phyloP scores from a whole-genome alignment of 129 eudicot genomes.

The Silybum marianum region DNA sequence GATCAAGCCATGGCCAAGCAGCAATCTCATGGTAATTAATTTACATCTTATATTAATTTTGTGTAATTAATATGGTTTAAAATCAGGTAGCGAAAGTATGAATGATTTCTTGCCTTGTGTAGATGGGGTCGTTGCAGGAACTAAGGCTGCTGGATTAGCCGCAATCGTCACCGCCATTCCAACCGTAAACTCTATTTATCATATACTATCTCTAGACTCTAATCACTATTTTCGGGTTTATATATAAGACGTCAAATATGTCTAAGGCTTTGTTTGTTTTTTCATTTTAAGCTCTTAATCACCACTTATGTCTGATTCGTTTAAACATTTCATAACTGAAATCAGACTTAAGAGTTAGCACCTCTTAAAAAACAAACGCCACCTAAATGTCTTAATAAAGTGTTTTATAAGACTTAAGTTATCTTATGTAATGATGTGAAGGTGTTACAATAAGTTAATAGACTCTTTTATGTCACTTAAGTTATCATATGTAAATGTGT shows the following conservation, averaged over 20 bases:
- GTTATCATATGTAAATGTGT: neutral
- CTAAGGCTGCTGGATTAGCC: constrained; percentile 87
- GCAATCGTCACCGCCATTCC: constrained; percentile 83
- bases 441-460: neutral
- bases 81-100: neutral
- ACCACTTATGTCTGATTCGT: too few relatives aligned
- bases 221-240: too few relatives aligned
- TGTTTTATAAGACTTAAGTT: too few relatives aligned
- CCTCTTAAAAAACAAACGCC: too few relatives aligned
- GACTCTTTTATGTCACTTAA: too few relatives aligned
- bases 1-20: constrained; percentile 85
- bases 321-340: too few relatives aligned
- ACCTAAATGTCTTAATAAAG: too few relatives aligned
- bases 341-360: too few relatives aligned
- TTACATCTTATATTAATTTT: neutral
- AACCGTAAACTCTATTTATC: constrained; percentile 43
- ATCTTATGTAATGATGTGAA: neutral
- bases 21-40: constrained; percentile 64
- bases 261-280: too few relatives aligned
- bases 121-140: constrained; percentile 94
- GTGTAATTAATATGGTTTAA: neutral
- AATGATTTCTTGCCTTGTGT: constrained; percentile 10
- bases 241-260: neutral
- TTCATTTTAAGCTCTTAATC: too few relatives aligned
- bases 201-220: too few relatives aligned